Conservation (phyloP, 768 basidiomycete genomes). For the Leccinum broughii region DNA sequence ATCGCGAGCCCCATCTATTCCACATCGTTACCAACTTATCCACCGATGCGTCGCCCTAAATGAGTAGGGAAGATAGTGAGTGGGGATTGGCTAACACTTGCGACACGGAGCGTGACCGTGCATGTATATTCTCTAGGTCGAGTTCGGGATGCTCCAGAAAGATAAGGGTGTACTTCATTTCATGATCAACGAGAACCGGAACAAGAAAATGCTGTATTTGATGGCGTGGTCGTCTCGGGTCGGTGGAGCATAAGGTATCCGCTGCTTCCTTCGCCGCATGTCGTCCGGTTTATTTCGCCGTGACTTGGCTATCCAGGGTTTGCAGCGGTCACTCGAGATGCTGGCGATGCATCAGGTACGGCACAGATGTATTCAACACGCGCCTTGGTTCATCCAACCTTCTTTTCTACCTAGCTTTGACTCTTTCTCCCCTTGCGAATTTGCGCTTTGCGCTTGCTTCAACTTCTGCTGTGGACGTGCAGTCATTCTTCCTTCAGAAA, state of each 20-base stretch:
- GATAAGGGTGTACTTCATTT: conserved; percentile 51
- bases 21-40: neutral
- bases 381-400: neutral
- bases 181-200: conserved; percentile 58
- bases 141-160: conserved; percentile 58
- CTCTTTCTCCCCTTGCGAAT: conserved; percentile 59
- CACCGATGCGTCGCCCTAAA: conserved; percentile 25
- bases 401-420: conserved; percentile 43
- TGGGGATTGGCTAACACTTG: neutral
- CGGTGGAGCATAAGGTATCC: neutral
- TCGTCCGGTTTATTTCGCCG: neutral
- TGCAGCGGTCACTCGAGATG: conserved; percentile 51
- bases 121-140: conserved; percentile 18
- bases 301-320: conserved; percentile 40
- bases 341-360: conserved; percentile 40
- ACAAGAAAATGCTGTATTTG: conserved; percentile 47
- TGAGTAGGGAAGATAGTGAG: conserved; percentile 42
- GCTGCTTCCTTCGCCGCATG: neutral
- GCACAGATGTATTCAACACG: conserved; percentile 2
- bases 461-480: conserved; percentile 39
- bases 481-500: conserved; percentile 52
- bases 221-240: conserved; percentile 26
- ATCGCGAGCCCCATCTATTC: conserved; percentile 36
- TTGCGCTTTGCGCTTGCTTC: conserved; percentile 54
- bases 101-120: neutral